These are phyloP conservation scores for Leptosphaerulina australis DNA, from an alignment of 2,329 filamentous ascomycete species.

Conservation along the genomic window DNA sequence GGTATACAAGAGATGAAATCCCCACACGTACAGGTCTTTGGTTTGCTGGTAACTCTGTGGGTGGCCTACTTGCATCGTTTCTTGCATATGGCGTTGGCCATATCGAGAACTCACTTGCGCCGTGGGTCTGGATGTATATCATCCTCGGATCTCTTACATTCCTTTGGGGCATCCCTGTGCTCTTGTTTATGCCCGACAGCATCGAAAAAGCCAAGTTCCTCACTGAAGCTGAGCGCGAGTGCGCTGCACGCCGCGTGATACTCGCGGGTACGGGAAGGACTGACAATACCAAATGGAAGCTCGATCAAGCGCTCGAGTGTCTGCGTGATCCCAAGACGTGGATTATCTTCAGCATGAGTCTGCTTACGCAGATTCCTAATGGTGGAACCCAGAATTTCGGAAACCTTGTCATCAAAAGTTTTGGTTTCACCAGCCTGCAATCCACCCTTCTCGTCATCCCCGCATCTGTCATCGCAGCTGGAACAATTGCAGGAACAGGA, in stretches of 20 bases:
- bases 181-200: constrained; percentile 9
- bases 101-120: constrained; percentile 3
- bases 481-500: constrained; percentile 7
- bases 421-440: constrained; percentile 10
- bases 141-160: constrained; percentile 7
- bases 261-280: constrained; percentile 29
- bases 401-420: constrained; percentile 9
- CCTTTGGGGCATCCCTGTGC: constrained; percentile 6
- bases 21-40: constrained; percentile 10
- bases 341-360: constrained; percentile 12
- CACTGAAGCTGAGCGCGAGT: constrained; percentile 14
- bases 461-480: constrained; percentile 8
- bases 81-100: constrained; percentile 11
- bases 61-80: constrained; percentile 9
- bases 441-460: constrained; percentile 11
- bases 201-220: constrained; percentile 9
- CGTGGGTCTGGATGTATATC: constrained; percentile 13
- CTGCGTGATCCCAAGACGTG: constrained; percentile 9
- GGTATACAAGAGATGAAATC: constrained; percentile 12
- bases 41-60: constrained; percentile 11
- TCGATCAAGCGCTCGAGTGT: constrained; percentile 4
- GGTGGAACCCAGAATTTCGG: constrained; percentile 10
- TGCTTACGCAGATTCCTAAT: constrained; percentile 9
- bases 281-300: constrained; percentile 23
- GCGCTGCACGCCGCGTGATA: constrained; percentile 34